phyloP scores from a whole-genome alignment of 148 eudicot genomes.

The Amaranthus palmeri region DNA sequence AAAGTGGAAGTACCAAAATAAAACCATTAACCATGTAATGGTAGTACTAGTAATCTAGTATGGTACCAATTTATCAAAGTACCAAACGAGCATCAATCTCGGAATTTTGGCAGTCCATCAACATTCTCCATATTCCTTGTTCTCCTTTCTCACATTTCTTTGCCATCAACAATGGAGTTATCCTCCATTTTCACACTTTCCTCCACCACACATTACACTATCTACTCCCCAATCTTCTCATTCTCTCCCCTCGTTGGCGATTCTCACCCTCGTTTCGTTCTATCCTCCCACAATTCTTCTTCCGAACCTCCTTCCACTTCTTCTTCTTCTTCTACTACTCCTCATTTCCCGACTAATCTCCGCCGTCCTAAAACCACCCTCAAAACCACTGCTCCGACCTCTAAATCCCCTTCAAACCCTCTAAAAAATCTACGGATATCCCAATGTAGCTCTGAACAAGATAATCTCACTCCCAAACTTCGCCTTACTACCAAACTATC shows the following conservation, averaged over 20 bases:
- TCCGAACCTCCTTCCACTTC: slow-evolving; percentile 18
- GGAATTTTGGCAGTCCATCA: too few relatives aligned
- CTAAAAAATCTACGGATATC: too few relatives aligned
- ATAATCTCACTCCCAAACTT: slow-evolving; percentile 43
- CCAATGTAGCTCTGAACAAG: slow-evolving; percentile 24
- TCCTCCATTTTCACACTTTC: slow-evolving; percentile 3
- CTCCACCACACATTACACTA: slow-evolving; percentile 36
- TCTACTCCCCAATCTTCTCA: slow-evolving; percentile 26
- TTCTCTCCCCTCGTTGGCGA: slow-evolving; percentile 32
- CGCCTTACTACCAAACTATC: slow-evolving; percentile 75
- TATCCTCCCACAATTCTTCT: slow-evolving; percentile 34
- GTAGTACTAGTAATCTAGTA: too few relatives aligned
- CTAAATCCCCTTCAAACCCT: slow-evolving; percentile 56
- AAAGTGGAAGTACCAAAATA: too few relatives aligned
- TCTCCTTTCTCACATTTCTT: too few relatives aligned
- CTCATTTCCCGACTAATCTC: slow-evolving; percentile 29
- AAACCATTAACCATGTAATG: too few relatives aligned
- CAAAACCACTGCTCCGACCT: slow-evolving; percentile 22
- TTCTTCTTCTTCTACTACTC: slow-evolving; percentile 33
- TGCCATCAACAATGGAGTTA: slow-evolving; percentile 11
- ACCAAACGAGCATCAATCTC: too few relatives aligned
- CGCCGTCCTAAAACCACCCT: slow-evolving; percentile 73
- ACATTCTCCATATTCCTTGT: too few relatives aligned
- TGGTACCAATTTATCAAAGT: too few relatives aligned
- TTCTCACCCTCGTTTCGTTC: slow-evolving; percentile 24